These are phyloP conservation scores for Boletus fagicola DNA, from an alignment of 768 basidiomycete species.

Conservation along the genomic window DNA sequence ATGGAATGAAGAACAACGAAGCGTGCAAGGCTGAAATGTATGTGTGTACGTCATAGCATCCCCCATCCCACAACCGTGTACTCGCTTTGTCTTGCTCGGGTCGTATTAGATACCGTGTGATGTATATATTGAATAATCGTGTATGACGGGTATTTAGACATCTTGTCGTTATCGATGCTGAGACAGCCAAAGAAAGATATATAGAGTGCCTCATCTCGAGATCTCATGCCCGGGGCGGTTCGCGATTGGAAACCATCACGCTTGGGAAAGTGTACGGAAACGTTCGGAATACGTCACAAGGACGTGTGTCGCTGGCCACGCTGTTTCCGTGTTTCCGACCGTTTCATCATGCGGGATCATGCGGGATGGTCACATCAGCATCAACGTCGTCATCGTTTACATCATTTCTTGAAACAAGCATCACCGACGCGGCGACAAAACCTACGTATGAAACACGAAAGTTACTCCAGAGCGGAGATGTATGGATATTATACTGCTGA, in stretches of 20 bases:
- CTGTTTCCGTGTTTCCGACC: conserved; percentile 3
- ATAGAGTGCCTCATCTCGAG: not conserved
- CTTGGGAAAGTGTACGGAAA: not conserved
- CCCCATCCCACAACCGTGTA: conserved; percentile 1
- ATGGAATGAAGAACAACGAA: not conserved
- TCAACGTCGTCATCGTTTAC: conserved; percentile 9
- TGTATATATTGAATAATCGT: not conserved
- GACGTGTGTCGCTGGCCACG: conserved; percentile 6
- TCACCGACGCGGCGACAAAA: not conserved
- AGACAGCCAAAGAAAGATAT: not conserved
- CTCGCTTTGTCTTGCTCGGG: conserved; percentile 6
- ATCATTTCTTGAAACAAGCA: conserved; percentile 2
- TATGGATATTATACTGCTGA: conserved; percentile 24
- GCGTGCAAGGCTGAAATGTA: conserved; percentile 1
- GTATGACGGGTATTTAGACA: not conserved
- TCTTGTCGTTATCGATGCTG: not conserved
- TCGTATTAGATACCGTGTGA: conserved; percentile 4
- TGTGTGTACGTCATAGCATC: conserved; percentile 14
- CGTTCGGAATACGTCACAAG: not conserved
- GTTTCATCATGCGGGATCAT: conserved; percentile 3
- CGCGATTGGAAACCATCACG: no score
- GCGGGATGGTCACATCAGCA: not conserved
- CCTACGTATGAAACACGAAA: not conserved
- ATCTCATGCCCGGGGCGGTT: not conserved
- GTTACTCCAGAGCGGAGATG: conserved; percentile 12